A percentile compares a stretch with the other conserved stretches of the same genome.
phyloP scores from a whole-genome alignment of 176 grass and related monocot species.

The Calamus simplicifolius region DNA sequence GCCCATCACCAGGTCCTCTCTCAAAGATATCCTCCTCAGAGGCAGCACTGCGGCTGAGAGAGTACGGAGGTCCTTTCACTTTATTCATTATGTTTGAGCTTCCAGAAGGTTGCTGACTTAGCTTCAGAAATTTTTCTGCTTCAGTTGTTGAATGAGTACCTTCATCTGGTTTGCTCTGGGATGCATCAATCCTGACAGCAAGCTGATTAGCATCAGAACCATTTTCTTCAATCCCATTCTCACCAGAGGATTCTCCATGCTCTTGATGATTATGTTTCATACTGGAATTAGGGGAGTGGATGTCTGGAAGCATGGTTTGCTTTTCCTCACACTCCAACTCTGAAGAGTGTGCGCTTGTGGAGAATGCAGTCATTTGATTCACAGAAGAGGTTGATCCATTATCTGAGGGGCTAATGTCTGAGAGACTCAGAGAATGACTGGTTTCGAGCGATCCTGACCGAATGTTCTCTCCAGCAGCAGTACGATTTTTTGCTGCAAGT shows the following conservation, averaged over 20 bases:
- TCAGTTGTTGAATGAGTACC: too few relatives aligned
- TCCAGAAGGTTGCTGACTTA: background rate
- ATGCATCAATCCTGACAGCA: too few relatives aligned
- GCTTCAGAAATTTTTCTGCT: too few relatives aligned
- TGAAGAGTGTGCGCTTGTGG: background rate
- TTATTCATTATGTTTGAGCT: background rate
- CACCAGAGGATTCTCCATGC: background rate
- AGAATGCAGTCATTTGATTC: constrained; percentile 4
- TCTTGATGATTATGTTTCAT: background rate
- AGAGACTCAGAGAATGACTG: constrained; percentile 6
- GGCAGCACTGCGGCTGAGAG: constrained; percentile 23
- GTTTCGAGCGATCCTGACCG: background rate
- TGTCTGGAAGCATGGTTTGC: too few relatives aligned
- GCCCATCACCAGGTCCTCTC: background rate
- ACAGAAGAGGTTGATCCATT: constrained; percentile 20
- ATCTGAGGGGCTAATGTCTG: constrained; percentile 15
- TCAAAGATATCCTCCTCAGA: constrained; percentile 10
- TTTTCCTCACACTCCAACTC: background rate
- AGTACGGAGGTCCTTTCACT: constrained; percentile 2
- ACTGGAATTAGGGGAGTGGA: too few relatives aligned
- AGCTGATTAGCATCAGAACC: too few relatives aligned
- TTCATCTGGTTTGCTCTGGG: too few relatives aligned
- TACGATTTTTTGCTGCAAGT: constrained; percentile 42
- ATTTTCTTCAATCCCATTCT: too few relatives aligned
- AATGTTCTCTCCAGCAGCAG: background rate